These are phyloP conservation scores for Medicago ruthenica DNA, from an alignment of 306 rosid genomes.

Conservation along the genomic window DNA sequence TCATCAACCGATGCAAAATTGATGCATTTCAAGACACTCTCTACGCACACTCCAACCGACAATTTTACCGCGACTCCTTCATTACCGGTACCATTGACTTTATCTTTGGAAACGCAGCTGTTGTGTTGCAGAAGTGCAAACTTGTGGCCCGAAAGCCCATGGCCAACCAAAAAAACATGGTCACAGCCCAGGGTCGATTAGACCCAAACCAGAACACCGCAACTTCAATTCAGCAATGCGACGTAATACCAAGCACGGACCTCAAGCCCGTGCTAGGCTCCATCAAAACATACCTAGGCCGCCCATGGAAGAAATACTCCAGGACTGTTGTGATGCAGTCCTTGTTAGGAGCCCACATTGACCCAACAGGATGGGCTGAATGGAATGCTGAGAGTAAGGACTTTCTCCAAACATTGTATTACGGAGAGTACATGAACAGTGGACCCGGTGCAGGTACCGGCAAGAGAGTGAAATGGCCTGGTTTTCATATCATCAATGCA, in stretches of 20 bases:
- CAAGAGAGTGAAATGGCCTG: conserved; percentile 70
- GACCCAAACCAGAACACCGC: conserved; percentile 72
- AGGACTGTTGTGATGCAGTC: conserved; percentile 76
- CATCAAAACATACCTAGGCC: conserved; percentile 58
- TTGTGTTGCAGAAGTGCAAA: conserved; percentile 64
- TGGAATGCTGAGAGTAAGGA: conserved; percentile 40
- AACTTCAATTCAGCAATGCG: conserved; percentile 64
- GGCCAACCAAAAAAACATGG: conserved; percentile 67
- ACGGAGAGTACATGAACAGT: conserved; percentile 66
- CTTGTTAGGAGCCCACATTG: conserved; percentile 45
- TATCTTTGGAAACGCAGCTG: conserved; percentile 72
- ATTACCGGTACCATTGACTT: conserved; percentile 75
- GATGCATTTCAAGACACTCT: conserved; percentile 82
- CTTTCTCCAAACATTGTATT: conserved; percentile 57
- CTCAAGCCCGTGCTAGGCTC: conserved; percentile 54
- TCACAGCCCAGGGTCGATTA: conserved; percentile 70
- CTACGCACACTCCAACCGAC: conserved; percentile 64
- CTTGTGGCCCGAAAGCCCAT: conserved; percentile 62
- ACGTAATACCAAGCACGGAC: conserved; percentile 55
- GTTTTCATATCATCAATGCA: conserved; percentile 47
- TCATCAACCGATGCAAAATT: conserved; percentile 69
- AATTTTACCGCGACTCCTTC: conserved; percentile 65
- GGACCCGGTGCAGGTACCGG: conserved; percentile 69
- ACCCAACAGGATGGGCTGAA: conserved; percentile 67
- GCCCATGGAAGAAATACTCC: conserved; percentile 72